Base-by-base conservation (phyloP, 2,329 filamentous ascomycete species). In the Fusarium xylarioides region DNA sequence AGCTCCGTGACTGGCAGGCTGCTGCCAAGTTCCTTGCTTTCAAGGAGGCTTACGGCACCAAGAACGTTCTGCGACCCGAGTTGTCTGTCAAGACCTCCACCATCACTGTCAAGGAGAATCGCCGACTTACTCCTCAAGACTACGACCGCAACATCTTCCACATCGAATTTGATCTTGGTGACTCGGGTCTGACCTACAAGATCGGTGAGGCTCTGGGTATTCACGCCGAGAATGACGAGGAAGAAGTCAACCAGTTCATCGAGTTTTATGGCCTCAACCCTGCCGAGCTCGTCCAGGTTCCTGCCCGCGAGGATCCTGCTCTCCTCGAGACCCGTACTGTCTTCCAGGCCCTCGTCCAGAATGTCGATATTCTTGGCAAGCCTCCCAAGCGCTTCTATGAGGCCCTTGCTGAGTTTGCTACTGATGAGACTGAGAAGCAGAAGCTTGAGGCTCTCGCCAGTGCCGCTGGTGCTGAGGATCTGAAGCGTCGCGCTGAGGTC, bases 61-160 rank as follows among this genome's bases (percentile, higher is more conserved):
- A 90, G 79, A 86, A 86, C 72, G 85, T 85, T 59, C 90, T 99
- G 44, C 93, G 96, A 60, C 96, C 96, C 16, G 96, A 99, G 79
- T 86, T 97, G 61, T 85, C 92, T 15, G 91, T 94, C 79, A 95
- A 95, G 89, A 98, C 95, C 4, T 91, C 89, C 78, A 93, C 94
- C 46, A 92, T 98, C 60, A 92, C 91, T 61, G 95, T 99, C 82
- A 94, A 97, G 86, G 96, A 98, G 86, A 98, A 97, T 85, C 93
- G 96, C 70, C 91, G 96, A 73, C 89, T 99, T 62, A 99, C 96
- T 0, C 96, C 96, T 7, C 79, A 84, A 30, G 92, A 91, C 37
- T 99, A 99, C 81, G 95, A 98, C 83, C 94, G 96, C 77, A 98
- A 99, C 88, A 98, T 99, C 83, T 99, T 99, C 92, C 96, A 99